Evolutionary conservation across 2,329 filamentous ascomycete genomes (phyloP).

Genomic region (Fusarium domesticum): DNA sequence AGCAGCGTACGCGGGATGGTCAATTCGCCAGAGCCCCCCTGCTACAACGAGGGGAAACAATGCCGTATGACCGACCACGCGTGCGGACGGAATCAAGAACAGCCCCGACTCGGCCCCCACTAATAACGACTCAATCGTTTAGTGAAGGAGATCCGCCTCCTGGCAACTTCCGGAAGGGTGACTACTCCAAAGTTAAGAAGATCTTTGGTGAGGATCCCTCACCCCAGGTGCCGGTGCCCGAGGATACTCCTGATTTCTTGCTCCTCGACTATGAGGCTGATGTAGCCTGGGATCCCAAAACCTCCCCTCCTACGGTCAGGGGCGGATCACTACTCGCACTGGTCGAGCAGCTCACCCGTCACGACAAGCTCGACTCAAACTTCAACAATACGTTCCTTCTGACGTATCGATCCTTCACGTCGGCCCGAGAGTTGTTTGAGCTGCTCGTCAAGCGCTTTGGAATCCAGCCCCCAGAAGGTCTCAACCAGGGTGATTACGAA

Average conservation of each 20-base stretch:
- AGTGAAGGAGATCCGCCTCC: slow-evolving; percentile 55
- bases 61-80: slow-evolving; percentile 55
- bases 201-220: slow-evolving; percentile 64
- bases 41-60: slow-evolving; percentile 55
- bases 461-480: slow-evolving; percentile 83
- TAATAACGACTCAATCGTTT: slow-evolving; percentile 61
- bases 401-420: slow-evolving; percentile 93
- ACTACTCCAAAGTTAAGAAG: slow-evolving; percentile 63
- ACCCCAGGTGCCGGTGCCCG: slow-evolving; percentile 52
- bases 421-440: slow-evolving; percentile 86
- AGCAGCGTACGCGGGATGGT: slow-evolving; percentile 45
- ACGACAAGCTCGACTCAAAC: slow-evolving; percentile 90
- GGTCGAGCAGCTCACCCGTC: slow-evolving; percentile 91
- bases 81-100: slow-evolving; percentile 55
- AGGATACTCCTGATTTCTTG: slow-evolving; percentile 81
- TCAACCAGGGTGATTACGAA: slow-evolving; percentile 73
- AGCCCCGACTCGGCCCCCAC: slow-evolving; percentile 42
- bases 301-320: slow-evolving; percentile 71
- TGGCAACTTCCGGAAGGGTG: slow-evolving; percentile 55
- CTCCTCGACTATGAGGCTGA: slow-evolving; percentile 85
- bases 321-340: slow-evolving; percentile 85
- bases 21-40: slow-evolving; percentile 45
- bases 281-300: slow-evolving; percentile 83
- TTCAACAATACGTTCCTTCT: slow-evolving; percentile 98
- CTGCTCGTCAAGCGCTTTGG: slow-evolving; percentile 87